Evolutionary conservation across 139 green algal species (phyloP).

Genomic region (Auxenochlorella pyrenoidosa): DNA sequence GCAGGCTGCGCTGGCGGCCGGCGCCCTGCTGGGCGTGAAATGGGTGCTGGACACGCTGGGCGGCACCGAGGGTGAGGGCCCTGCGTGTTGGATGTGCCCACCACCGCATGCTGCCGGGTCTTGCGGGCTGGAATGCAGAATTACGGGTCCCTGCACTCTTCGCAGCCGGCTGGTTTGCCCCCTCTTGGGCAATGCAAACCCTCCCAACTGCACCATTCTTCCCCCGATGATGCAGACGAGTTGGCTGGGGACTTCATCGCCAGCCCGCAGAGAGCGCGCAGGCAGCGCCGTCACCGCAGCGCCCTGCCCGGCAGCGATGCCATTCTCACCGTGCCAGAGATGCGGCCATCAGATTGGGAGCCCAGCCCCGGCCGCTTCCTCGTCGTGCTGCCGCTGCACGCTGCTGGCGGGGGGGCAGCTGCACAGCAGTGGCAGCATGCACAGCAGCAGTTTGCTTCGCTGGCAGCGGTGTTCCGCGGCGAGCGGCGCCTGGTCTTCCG

Average conservation of each 20-base stretch:
- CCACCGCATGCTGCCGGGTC: too few relatives aligned
- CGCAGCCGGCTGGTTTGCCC: too few relatives aligned
- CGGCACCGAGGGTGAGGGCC: background rate
- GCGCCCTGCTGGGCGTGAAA: background rate
- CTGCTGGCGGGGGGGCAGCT: too few relatives aligned
- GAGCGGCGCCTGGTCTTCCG: slow-evolving; percentile 17
- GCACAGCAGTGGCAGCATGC: background rate
- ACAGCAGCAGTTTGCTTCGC: background rate
- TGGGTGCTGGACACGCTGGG: background rate
- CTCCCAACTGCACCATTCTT: too few relatives aligned
- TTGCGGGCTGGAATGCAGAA: too few relatives aligned
- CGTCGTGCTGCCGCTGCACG: slow-evolving; percentile 9
- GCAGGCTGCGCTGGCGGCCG: background rate
- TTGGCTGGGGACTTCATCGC: too few relatives aligned
- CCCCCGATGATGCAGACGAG: too few relatives aligned
- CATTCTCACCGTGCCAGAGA: background rate
- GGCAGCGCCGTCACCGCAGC: background rate
- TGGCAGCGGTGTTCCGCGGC: background rate
- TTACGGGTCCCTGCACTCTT: too few relatives aligned
- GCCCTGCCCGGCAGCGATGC: background rate
- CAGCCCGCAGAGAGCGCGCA: background rate
- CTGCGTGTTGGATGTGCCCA: too few relatives aligned
- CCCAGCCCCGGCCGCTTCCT: slow-evolving; percentile 1
- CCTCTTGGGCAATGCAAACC: too few relatives aligned
- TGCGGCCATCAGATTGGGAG: slow-evolving; percentile 7